Percentiles rank a stretch among this genome's conserved stretches.
Conservation (phyloP, 805 yeast genomes). For the Metschnikowia matae region DNA sequence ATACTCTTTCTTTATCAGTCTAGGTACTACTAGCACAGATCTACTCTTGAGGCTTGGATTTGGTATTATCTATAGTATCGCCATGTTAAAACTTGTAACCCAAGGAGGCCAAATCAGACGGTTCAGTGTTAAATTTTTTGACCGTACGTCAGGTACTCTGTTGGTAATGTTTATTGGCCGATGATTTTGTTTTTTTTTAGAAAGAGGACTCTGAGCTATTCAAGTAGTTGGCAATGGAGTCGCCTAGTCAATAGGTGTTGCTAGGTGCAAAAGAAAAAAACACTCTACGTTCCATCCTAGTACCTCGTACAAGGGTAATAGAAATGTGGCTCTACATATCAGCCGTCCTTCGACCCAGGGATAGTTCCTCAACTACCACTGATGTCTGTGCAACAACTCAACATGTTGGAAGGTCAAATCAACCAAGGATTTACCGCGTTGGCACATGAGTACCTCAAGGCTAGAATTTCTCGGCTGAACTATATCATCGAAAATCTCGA, state of each 20-base stretch:
- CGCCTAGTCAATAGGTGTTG: no score
- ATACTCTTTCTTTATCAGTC: no score
- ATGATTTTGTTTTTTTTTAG: no score
- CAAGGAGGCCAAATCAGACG: not conserved
- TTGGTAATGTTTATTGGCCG: no score
- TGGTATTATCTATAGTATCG: not conserved
- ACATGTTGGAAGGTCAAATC: constrained; percentile 18
- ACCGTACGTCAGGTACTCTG: no score
- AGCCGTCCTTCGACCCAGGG: constrained; percentile 12
- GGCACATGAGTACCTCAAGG: constrained; percentile 23
- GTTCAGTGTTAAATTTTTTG: constrained; percentile 14
- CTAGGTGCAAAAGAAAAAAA: no score
- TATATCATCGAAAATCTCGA: constrained; percentile 23
- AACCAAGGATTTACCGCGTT: constrained; percentile 23
- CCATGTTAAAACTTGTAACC: not conserved
- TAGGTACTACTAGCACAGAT: not conserved
- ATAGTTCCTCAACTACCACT: constrained; percentile 16
- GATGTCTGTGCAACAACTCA: constrained; percentile 23
- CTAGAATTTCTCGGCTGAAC: constrained; percentile 28
- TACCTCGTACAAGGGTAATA: no score
- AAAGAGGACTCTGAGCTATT: no score
- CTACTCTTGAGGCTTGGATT: not conserved
- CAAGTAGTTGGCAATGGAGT: no score
- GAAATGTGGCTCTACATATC: not conserved
- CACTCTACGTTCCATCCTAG: no score